A percentile compares a stretch with the other conserved stretches of the same genome.
Conservation (phyloP, 257 asterid genomes). For the Mitragyna speciosa region DNA sequence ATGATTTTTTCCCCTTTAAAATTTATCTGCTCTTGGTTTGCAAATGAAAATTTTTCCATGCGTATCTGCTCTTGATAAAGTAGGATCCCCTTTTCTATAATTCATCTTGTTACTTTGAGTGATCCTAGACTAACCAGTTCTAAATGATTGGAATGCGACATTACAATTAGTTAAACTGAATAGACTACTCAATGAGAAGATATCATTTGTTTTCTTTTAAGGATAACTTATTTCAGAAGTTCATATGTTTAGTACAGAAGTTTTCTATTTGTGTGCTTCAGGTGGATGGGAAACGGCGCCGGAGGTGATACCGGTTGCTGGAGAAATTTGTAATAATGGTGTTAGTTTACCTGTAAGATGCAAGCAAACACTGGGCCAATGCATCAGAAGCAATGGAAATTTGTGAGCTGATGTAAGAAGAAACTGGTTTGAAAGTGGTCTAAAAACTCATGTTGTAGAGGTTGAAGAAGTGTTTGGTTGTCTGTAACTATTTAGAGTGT, state of each 20-base stretch:
- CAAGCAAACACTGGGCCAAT: constrained; percentile 37
- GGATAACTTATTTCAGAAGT: background rate
- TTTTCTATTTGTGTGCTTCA: constrained; percentile 27
- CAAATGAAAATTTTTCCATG: background rate
- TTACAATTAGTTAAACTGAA: background rate
- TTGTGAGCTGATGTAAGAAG: constrained; percentile 23
- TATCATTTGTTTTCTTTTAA: background rate
- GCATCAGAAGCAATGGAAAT: constrained; percentile 20
- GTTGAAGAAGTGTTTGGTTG: constrained; percentile 45
- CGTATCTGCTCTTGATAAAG: background rate
- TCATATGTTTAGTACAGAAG: background rate
- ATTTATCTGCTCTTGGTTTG: no score
- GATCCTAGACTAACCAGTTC: background rate
- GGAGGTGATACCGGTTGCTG: constrained; percentile 44
- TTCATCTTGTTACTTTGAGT: background rate
- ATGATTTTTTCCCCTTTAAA: no score
- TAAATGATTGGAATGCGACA: background rate
- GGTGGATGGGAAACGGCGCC: constrained; percentile 81
- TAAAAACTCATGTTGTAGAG: constrained; percentile 30
- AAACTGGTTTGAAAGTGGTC: constrained; percentile 18
- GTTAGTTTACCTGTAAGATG: constrained; percentile 15
- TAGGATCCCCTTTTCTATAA: background rate
- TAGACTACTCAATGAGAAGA: background rate
- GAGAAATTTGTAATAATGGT: constrained; percentile 15
- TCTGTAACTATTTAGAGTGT: constrained; percentile 46